phyloP scores from a whole-genome alignment of 257 asterid species.

The Anisodus tanguticus region DNA sequence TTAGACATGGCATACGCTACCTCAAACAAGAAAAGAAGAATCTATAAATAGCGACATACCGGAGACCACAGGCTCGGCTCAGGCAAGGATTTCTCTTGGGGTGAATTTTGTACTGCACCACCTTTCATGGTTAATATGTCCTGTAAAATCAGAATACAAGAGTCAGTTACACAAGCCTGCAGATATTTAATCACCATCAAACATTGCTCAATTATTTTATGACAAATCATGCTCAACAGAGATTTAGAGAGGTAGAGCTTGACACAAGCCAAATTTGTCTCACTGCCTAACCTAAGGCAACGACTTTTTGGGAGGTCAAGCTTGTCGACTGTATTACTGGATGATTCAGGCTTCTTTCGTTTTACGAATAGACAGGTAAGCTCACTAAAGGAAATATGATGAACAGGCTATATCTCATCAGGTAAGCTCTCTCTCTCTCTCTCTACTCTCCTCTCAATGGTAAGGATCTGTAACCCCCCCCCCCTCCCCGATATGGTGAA shows the following conservation, averaged over 20 bases:
- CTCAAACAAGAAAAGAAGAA: constrained; percentile 21
- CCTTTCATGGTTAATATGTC: constrained; percentile 77
- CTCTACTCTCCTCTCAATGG: too few species aligned
- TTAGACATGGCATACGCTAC: constrained; percentile 7
- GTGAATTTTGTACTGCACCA: constrained; percentile 96
- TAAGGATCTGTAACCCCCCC: too few species aligned
- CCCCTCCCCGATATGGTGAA: too few species aligned
- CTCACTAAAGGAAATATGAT: constrained; percentile 9
- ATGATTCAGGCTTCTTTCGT: background rate
- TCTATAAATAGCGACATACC: constrained; percentile 52
- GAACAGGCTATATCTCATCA: constrained; percentile 3
- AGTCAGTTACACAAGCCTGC: background rate
- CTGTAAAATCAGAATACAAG: constrained; percentile 48
- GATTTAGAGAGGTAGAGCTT: background rate
- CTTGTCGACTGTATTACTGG: background rate
- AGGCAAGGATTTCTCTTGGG: constrained; percentile 78
- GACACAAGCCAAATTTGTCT: background rate
- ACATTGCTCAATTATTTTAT: background rate
- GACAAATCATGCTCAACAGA: background rate
- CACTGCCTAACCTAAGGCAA: background rate
- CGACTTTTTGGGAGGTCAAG: constrained; percentile 4
- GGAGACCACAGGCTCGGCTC: constrained; percentile 99
- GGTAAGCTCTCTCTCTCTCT: background rate
- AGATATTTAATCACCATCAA: background rate
- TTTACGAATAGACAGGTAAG: background rate